Evolutionary conservation across 768 basidiomycete genomes (phyloP), one percentile per base, ranked within the genome.

Genomic region (Kwoniella sp.): DNA sequence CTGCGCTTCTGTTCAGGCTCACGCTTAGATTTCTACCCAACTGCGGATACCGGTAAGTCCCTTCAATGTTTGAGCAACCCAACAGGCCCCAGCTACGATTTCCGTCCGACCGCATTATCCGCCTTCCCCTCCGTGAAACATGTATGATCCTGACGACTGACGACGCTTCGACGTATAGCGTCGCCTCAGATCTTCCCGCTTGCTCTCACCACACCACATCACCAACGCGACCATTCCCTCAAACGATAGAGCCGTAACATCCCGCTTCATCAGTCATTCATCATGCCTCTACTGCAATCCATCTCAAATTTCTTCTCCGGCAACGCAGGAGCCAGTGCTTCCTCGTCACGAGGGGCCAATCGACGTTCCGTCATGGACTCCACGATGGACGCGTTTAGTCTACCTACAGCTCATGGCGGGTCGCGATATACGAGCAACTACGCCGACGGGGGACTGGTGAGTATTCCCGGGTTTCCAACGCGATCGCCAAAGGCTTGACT

Each of bases 371-470:
- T 89, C 29, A 86, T 93, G 70, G 86, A 86, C 31, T 87, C 87
- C 17, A 93, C 92, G 5, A 87, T 89, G 76, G 92, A 93, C 79
- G 92, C 93, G 67, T 94, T 94, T 82, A 89, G 90, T 55, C 84
- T 95, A 34, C 90, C 91, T 51, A 87, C 87, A 1, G 68, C 73
- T n/a, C 63, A 57, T 41, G 61, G 52, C 37, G 64, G 67, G 22
- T 53, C 47, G 28, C 53, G 61, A 30, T 57, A 60, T 50, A 59
- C 57, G 1, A 58, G 63, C 15, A 58, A 60, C 15, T 58, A 55
- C 29, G 41, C 38, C 38, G 41, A 58, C 34, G 58, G 55, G 15
- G 62, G 31, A 26, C 20, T 63, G 55, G 65, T 69, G 61, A 65
- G 69, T 65, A 3, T 45, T 3, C 9, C 1, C n/a, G 13, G 53